Conservation (phyloP, 2,329 filamentous ascomycete species). For the Lecanicillium sp. region DNA sequence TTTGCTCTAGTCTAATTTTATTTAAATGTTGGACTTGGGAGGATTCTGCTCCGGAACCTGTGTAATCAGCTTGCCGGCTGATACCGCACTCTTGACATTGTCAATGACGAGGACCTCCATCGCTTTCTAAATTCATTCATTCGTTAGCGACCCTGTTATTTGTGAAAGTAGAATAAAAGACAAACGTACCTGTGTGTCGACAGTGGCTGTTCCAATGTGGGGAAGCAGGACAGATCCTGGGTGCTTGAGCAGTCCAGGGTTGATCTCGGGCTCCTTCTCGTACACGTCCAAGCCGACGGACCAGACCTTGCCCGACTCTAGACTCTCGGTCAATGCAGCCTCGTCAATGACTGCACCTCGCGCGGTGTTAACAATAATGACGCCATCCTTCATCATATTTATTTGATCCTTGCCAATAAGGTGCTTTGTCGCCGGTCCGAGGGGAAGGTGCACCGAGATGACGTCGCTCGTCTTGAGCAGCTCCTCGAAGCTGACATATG, state of each 20-base stretch:
- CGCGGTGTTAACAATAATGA: constrained; percentile 51
- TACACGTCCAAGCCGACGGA: constrained; percentile 50
- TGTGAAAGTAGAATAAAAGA: background rate
- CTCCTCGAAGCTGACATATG: constrained; percentile 46
- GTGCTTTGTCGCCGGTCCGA: constrained; percentile 42
- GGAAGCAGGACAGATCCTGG: constrained; percentile 55
- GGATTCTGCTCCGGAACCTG: constrained; percentile 2
- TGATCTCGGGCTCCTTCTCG: constrained; percentile 51
- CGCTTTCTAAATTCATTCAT: background rate
- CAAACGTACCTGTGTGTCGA: constrained; percentile 30
- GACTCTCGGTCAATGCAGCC: constrained; percentile 41
- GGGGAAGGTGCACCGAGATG: constrained; percentile 44
- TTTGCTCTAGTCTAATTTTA: too few relatives aligned
- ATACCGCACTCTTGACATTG: constrained; percentile 1
- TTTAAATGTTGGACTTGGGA: background rate
- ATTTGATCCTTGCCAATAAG: constrained; percentile 44
- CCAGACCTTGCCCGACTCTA: constrained; percentile 46
- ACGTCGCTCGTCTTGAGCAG: constrained; percentile 46
- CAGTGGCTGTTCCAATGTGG: constrained; percentile 60
- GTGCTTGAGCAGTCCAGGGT: constrained; percentile 52
- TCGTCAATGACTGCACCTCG: constrained; percentile 50
- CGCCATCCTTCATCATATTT: constrained; percentile 45
- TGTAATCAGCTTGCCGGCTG: constrained; percentile 1
- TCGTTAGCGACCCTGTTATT: background rate
- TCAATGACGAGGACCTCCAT: constrained; percentile 1